Percentiles rank a stretch among this genome's conserved stretches.
Conservation (phyloP, 1,284 basidiomycete species). For the Apiotrichum mycotoxinovorans region DNA sequence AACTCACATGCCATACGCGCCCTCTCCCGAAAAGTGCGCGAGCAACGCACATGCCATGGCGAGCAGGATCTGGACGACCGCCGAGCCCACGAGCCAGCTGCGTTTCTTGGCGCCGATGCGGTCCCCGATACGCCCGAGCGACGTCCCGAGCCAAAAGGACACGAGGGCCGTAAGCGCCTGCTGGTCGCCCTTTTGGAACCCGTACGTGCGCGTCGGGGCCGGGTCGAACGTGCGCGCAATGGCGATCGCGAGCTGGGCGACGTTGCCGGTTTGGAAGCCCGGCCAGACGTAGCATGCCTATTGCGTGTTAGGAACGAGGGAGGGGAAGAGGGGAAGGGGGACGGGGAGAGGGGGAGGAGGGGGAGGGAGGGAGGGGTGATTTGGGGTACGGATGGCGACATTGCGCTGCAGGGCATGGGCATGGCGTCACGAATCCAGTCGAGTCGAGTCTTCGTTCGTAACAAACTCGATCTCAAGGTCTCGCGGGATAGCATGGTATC, state of each 20-base stretch:
- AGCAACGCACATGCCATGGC: slow-evolving; percentile 67
- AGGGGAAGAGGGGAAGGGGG: not conserved
- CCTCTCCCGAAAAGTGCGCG: slow-evolving; percentile 57
- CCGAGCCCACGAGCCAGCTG: slow-evolving; percentile 68
- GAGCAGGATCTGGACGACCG: slow-evolving; percentile 67
- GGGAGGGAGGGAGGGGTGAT: too few relatives aligned
- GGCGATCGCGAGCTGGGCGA: slow-evolving; percentile 60
- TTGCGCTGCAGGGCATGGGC: too few relatives aligned
- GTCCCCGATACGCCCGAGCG: slow-evolving; percentile 50
- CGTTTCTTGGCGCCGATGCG: slow-evolving; percentile 65
- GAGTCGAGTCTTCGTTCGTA: too few relatives aligned
- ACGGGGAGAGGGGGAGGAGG: not conserved
- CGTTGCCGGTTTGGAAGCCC: slow-evolving; percentile 43
- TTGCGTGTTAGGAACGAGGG: not conserved
- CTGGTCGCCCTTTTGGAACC: slow-evolving; percentile 70
- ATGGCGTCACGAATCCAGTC: too few relatives aligned
- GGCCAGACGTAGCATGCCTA: slow-evolving; percentile 62
- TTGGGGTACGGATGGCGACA: too few relatives aligned
- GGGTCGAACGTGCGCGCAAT: slow-evolving; percentile 62
- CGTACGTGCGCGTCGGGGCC: slow-evolving; percentile 53
- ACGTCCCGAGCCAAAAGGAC: slow-evolving; percentile 58
- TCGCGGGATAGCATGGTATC: too few relatives aligned
- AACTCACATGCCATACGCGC: slow-evolving; percentile 56
- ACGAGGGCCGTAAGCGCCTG: slow-evolving; percentile 74
- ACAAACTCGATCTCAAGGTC: too few relatives aligned